Base-by-base conservation (phyloP, 192 early-diverging fungal genomes). In the Cladochytrium replicatum region DNA sequence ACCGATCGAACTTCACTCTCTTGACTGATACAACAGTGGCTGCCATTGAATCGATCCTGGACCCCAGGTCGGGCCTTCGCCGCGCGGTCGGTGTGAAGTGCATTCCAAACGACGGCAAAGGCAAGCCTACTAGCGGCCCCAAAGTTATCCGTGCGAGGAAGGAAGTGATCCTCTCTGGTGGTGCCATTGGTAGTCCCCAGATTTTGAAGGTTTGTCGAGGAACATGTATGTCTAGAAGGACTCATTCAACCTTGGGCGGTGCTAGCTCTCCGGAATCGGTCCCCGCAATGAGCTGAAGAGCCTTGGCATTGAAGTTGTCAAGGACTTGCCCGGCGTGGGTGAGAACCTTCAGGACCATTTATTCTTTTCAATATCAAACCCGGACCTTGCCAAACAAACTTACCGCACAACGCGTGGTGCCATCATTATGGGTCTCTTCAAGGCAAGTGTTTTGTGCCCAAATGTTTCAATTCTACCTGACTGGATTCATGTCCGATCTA, bases 321-420 rank as follows among this genome's bases (percentile, higher is more conserved):
- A 13, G 28, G 49, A 57, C 41, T 32, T 43, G n/a, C 55, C 55
- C 41, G 53, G 37, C n/a, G 57, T 58, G 9, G 57, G 57, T 6
- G 11, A 46, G 19, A 19, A 54, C 43, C 27, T 58, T 7, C 48
- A 55, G 26, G 52, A 57, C 41, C 57, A 58, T 27, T n/a, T 58
- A 22, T 55, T 6, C 26, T 41, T 43, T 26, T 11, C 22, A 13
- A n/a, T 58, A 15, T 5, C 8, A 7, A n/a, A 15, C 21, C 32
- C 48, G 32, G 54, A 55, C 37, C 37, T 55, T 7, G 19, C 54
- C 6, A 42, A 54, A 3, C 8, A 5, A 3, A 31, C 5, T 4
- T 57, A 41, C 34, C 48, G 21, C 17, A 17, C 4, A 6, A 57
- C 52, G 3, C 7, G 17, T 22, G 5, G 6, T 3, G 8, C 29